These are phyloP conservation scores for Coniochaeta hoffmannii DNA, from an alignment of 2,329 filamentous ascomycete genomes.

Conservation along the genomic window DNA sequence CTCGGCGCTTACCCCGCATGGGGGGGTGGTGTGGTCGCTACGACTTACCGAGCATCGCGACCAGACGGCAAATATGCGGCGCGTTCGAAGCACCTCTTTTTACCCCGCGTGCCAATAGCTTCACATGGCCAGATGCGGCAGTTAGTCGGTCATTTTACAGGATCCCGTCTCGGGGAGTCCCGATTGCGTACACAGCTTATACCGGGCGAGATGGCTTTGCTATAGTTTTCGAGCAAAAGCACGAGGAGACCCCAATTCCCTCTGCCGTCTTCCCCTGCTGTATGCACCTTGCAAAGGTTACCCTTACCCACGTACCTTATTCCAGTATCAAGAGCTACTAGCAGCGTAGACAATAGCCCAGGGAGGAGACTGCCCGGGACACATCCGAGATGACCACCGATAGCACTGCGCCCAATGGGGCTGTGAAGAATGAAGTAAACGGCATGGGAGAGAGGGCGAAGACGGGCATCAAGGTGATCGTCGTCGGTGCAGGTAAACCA, in stretches of 20 bases:
- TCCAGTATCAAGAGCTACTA: not conserved
- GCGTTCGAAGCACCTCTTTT: not conserved
- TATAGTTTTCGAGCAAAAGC: not conserved
- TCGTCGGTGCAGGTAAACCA: constrained; percentile 29
- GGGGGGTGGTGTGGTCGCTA: not conserved
- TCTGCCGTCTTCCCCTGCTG: not conserved
- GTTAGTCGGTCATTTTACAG: not conserved
- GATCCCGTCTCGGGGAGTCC: not conserved
- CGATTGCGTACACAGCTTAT: not conserved
- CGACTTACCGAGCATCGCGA: not conserved
- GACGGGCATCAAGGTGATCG: constrained; percentile 45
- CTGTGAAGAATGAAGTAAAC: not conserved
- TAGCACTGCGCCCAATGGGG: not conserved
- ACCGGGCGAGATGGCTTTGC: not conserved
- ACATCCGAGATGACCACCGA: not conserved
- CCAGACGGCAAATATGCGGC: not conserved
- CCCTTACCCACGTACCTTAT: not conserved
- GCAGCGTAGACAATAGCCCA: not conserved
- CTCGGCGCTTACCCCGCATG: constrained; percentile 1
- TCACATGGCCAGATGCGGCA: not conserved
- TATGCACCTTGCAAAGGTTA: not conserved
- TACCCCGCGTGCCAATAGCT: not conserved
- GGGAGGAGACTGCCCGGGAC: not conserved
- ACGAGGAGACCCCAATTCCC: not conserved
- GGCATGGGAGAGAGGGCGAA: constrained; percentile 11